Evolutionary conservation across 2,329 filamentous ascomycete species (phyloP).

Genomic region (Epichloe festucae): DNA sequence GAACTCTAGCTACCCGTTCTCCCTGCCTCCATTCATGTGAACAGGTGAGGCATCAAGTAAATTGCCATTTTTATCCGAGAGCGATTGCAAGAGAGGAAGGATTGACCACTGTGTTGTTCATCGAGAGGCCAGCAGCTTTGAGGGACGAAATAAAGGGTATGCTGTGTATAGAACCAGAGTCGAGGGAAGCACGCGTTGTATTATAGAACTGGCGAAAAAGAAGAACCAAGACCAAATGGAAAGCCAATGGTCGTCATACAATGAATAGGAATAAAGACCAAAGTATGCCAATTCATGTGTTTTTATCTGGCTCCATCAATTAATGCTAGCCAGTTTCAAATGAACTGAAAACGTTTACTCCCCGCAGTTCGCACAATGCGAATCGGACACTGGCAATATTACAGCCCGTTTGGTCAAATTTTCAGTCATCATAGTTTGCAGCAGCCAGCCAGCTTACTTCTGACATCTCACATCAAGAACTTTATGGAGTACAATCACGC

Average conservation of each 20-base stretch:
- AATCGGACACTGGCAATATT: no score
- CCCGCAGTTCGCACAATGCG: no score
- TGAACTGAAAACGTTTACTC: no score
- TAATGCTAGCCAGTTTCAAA: no score
- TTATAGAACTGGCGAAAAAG: not conserved
- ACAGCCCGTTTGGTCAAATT: no score
- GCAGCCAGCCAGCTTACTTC: no score
- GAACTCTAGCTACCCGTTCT: slow-evolving; percentile 92
- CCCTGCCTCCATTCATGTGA: slow-evolving; percentile 74
- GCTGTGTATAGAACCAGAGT: not conserved
- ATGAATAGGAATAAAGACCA: not conserved
- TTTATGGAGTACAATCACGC: not conserved
- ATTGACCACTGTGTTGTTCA: not conserved
- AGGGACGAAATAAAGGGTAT: not conserved
- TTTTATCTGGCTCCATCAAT: not conserved
- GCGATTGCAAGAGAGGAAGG: not conserved
- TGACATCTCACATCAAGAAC: no score
- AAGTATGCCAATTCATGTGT: not conserved
- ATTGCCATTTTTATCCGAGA: not conserved
- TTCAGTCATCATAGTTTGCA: no score
- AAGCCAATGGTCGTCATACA: not conserved
- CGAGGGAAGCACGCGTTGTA: not conserved
- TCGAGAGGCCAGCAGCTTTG: not conserved
- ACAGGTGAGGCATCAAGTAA: not conserved
- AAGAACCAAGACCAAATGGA: not conserved